Percentiles rank a stretch among this genome's conserved stretches.
These are phyloP conservation scores for Penicillium paxilli DNA, from an alignment of 495 filamentous ascomycete genomes.

Conservation along the genomic window DNA sequence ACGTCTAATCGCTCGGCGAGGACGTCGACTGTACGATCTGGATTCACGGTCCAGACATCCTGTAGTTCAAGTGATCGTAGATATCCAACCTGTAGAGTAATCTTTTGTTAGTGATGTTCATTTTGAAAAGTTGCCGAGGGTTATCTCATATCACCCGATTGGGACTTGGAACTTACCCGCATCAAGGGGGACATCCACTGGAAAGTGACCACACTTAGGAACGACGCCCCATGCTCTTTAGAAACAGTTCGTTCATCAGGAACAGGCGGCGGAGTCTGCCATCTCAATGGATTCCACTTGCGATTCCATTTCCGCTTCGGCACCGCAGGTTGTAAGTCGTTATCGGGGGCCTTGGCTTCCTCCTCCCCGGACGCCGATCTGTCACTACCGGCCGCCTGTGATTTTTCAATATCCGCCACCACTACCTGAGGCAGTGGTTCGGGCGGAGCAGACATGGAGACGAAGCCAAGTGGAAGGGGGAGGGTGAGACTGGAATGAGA, in stretches of 20 bases:
- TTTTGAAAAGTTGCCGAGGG: too few species aligned
- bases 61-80: constrained; percentile 77
- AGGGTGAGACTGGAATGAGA: neutral
- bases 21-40: constrained; percentile 66
- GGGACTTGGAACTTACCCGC: constrained; percentile 41
- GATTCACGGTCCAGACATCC: constrained; percentile 88
- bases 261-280: constrained; percentile 50
- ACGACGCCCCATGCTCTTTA: constrained; percentile 52
- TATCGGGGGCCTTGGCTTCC: constrained; percentile 19
- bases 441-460: constrained; percentile 18
- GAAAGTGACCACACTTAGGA: constrained; percentile 56
- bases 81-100: constrained; percentile 58
- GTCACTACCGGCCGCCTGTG: constrained; percentile 12
- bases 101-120: neutral
- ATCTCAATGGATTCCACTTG: constrained; percentile 55
- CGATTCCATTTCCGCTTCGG: constrained; percentile 52
- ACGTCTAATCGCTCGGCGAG: constrained; percentile 62
- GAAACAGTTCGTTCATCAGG: constrained; percentile 51
- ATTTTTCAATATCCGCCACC: constrained; percentile 14
- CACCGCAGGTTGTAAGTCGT: constrained; percentile 1
- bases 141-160: too few species aligned
- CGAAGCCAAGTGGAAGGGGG: neutral
- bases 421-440: constrained; percentile 19
- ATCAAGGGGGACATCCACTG: constrained; percentile 65
- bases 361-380: constrained; percentile 17